Evolutionary conservation across 2,329 filamentous ascomycete genomes (phyloP).

Genomic region (Plectosphaerella plurivora): DNA sequence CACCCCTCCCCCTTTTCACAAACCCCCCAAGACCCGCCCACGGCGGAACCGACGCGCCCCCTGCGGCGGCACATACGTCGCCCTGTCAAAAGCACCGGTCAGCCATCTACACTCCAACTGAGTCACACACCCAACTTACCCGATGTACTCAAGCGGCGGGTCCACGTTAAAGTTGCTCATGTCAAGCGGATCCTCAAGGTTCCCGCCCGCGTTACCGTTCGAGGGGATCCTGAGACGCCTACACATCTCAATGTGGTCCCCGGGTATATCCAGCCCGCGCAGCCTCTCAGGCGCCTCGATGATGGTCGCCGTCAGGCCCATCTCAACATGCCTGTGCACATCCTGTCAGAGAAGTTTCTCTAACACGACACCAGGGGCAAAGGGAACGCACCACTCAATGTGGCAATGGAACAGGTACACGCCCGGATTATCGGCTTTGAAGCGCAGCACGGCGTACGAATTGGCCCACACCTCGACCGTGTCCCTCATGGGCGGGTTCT

Average conservation of each 20-base stretch:
- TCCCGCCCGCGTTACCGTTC: slow-evolving; percentile 64
- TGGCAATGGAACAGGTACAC: slow-evolving; percentile 56
- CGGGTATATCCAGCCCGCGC: slow-evolving; percentile 47
- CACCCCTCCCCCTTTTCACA: too few relatives aligned
- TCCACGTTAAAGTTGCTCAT: slow-evolving; percentile 45
- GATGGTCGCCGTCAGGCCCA: slow-evolving; percentile 51
- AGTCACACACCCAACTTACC: slow-evolving; percentile 26
- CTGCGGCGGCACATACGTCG: neutral
- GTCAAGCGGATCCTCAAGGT: slow-evolving; percentile 51
- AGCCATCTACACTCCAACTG: neutral
- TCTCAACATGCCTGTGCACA: slow-evolving; percentile 40
- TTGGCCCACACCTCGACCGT: slow-evolving; percentile 31
- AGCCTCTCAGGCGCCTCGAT: slow-evolving; percentile 57
- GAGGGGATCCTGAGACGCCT: slow-evolving; percentile 40
- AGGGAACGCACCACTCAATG: slow-evolving; percentile 42
- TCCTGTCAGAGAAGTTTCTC: too few relatives aligned
- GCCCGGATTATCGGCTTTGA: slow-evolving; percentile 47
- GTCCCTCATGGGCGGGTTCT: slow-evolving; percentile 28
- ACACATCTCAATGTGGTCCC: slow-evolving; percentile 49
- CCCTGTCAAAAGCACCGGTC: neutral
- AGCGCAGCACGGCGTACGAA: slow-evolving; percentile 46
- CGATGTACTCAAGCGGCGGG: slow-evolving; percentile 41
- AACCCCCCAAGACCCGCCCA: too few relatives aligned
- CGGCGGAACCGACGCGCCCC: too few relatives aligned
- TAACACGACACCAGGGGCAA: too few relatives aligned